phyloP scores from a whole-genome alignment of 345 rosid species.

The Ailanthus altissimus region DNA sequence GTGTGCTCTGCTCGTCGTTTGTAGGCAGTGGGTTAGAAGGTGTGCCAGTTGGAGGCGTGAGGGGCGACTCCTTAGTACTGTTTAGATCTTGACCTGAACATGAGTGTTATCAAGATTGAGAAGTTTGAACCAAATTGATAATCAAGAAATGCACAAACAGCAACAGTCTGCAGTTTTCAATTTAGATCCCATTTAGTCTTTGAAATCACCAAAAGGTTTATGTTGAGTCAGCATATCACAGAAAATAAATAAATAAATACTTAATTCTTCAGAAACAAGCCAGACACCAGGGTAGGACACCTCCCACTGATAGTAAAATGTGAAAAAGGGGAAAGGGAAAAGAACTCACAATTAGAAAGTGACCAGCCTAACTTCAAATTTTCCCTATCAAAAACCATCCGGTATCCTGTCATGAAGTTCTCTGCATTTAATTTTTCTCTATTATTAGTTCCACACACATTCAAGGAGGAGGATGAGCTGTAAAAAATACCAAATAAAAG shows the following conservation, averaged over 20 bases:
- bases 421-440: slow-evolving; percentile 47
- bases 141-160: neutral
- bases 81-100: slow-evolving; percentile 59
- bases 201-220: neutral
- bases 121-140: neutral
- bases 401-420: slow-evolving; percentile 80
- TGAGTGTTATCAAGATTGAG: neutral
- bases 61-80: slow-evolving; percentile 40
- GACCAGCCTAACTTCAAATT: slow-evolving; percentile 88
- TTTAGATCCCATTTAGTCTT: neutral
- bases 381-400: slow-evolving; percentile 81
- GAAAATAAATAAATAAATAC: too few relatives aligned
- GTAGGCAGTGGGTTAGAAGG: slow-evolving; percentile 62
- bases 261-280: neutral
- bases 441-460: neutral
- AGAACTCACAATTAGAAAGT: slow-evolving; percentile 65
- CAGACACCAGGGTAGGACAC: neutral
- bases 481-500: neutral
- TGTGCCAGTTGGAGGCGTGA: slow-evolving; percentile 50
- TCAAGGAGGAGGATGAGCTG: neutral
- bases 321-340: neutral
- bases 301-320: neutral
- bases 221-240: too few relatives aligned
- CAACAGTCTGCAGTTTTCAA: neutral
- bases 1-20: slow-evolving; percentile 60